These are phyloP conservation scores for Saccharum spontaneum DNA, from an alignment of 176 grass and related monocot species.

Conservation along the genomic window DNA sequence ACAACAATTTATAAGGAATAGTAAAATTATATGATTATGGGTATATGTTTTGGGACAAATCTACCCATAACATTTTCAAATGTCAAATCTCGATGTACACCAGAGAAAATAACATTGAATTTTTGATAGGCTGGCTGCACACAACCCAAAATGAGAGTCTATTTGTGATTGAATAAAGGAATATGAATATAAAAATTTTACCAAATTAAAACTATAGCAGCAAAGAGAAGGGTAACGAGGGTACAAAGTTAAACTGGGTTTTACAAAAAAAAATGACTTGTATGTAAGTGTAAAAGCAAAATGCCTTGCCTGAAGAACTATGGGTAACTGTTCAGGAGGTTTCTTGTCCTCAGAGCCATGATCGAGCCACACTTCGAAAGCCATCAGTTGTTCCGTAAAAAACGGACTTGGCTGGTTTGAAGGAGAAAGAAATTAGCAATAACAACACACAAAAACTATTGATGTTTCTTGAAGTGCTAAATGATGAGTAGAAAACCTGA, in stretches of 20 bases:
- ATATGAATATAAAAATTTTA: constrained; percentile 1
- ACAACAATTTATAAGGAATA: neutral
- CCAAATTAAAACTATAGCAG: neutral
- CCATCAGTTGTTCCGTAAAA: constrained; percentile 95
- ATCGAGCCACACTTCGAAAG: constrained; percentile 99
- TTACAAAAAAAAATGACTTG: no score
- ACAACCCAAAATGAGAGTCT: neutral
- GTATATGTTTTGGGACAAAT: neutral
- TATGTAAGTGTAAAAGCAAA: constrained; percentile 16
- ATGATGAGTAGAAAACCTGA: constrained; percentile 64
- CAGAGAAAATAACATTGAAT: no score
- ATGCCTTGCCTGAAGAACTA: constrained; percentile 91
- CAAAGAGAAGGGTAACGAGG: neutral
- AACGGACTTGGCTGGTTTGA: constrained; percentile 86
- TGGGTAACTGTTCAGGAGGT: constrained; percentile 91
- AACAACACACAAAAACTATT: constrained; percentile 22
- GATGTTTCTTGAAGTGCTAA: neutral
- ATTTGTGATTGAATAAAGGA: no score
- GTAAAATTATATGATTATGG: neutral
- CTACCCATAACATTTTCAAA: neutral
- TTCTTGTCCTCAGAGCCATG: constrained; percentile 94
- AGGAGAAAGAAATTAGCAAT: constrained; percentile 30
- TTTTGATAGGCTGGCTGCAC: neutral
- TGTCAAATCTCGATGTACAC: neutral
- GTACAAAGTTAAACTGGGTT: neutral